These are phyloP conservation scores for Acephala macrosclerotiorum DNA, from an alignment of 2,329 filamentous ascomycete species.

Conservation along the genomic window DNA sequence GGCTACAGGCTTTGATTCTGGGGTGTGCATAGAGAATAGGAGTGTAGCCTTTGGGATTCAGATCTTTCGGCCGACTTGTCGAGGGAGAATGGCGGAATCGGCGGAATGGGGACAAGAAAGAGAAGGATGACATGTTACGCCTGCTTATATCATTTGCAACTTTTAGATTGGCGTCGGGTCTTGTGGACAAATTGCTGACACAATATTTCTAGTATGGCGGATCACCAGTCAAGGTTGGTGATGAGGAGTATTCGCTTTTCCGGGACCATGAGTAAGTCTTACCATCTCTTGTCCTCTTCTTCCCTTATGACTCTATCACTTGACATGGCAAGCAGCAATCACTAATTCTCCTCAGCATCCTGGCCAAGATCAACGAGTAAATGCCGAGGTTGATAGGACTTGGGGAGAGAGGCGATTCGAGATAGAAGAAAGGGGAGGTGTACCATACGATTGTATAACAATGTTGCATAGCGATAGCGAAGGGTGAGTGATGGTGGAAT, in stretches of 20 bases:
- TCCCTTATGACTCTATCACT: neutral
- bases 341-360: slow-evolving; percentile 69
- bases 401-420: neutral
- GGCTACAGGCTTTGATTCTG: no score
- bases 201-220: slow-evolving; percentile 76
- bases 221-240: slow-evolving; percentile 94
- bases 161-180: neutral
- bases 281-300: neutral
- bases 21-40: neutral
- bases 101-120: slow-evolving; percentile 5
- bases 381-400: slow-evolving; percentile 34
- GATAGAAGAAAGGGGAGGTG: slow-evolving; percentile 23
- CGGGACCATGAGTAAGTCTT: slow-evolving; percentile 92
- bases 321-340: neutral
- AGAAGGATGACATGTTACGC: neutral
- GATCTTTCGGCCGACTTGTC: neutral
- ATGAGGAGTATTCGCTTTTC: slow-evolving; percentile 96
- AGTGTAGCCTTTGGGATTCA: neutral
- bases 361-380: slow-evolving; percentile 99
- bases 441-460: slow-evolving; percentile 40
- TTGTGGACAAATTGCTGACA: slow-evolving; percentile 14
- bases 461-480: slow-evolving; percentile 32
- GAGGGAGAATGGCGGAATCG: neutral
- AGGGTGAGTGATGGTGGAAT: slow-evolving; percentile 14
- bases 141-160: neutral